phyloP scores from a whole-genome alignment of 495 filamentous ascomycete species.

The Immersiella caudata region DNA sequence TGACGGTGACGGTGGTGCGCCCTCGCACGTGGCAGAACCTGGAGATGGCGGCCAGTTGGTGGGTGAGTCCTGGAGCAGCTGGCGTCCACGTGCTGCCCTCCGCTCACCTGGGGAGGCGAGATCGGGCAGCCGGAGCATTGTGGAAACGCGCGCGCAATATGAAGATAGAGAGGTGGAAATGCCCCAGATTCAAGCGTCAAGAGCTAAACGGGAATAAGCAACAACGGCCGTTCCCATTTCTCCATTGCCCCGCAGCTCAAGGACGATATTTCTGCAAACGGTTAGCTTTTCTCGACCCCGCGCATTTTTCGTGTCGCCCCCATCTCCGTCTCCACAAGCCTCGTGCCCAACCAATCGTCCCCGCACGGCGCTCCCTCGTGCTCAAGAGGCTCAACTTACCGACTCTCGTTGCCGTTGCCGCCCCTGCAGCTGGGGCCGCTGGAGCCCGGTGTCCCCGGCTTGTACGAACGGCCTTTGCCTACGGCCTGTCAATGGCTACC shows the following conservation, averaged over 20 bases:
- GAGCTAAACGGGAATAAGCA: constrained; percentile 4
- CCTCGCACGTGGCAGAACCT: too few relatives aligned
- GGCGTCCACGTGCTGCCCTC: neutral
- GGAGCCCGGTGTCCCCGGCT: neutral
- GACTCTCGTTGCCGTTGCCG: constrained; percentile 11
- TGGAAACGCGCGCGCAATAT: neutral
- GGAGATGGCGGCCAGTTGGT: too few relatives aligned
- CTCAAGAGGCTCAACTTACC: constrained; percentile 10
- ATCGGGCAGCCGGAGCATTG: neutral
- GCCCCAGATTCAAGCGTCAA: neutral
- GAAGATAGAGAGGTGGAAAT: neutral
- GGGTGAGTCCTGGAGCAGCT: too few relatives aligned
- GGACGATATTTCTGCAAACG: neutral
- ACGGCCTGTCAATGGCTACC: constrained; percentile 11
- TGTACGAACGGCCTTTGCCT: neutral
- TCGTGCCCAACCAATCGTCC: neutral
- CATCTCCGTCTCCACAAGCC: neutral
- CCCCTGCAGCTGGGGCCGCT: neutral
- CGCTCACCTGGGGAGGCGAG: neutral
- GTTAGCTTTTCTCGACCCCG: neutral
- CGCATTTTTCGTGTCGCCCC: neutral
- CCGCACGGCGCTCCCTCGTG: neutral
- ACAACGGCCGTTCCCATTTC: neutral
- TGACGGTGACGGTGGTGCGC: too few relatives aligned
- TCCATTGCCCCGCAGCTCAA: neutral